Conservation (phyloP, 176 grass and related monocot genomes). For the Dactylis glomerata region DNA sequence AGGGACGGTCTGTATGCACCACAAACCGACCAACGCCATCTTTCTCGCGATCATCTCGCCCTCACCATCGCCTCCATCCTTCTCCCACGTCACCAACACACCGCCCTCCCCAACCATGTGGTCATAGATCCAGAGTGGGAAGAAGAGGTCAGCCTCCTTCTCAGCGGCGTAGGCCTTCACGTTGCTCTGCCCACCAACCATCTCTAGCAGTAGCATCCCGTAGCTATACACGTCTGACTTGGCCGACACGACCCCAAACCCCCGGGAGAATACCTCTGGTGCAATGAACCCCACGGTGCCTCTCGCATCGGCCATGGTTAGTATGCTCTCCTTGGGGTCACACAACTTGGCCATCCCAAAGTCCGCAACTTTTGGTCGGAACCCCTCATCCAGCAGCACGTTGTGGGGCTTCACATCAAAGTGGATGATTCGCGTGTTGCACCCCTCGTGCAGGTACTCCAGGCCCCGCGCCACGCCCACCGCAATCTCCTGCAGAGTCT, state of each 20-base stretch:
- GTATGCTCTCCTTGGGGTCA: conserved; percentile 33
- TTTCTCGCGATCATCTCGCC: conserved; percentile 49
- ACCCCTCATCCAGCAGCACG: conserved; percentile 41
- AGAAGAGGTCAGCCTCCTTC: conserved; percentile 36
- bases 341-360: conserved; percentile 73
- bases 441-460: conserved; percentile 65
- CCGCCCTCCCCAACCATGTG: conserved; percentile 20
- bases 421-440: conserved; percentile 65
- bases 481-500: conserved; percentile 48
- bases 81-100: conserved; percentile 7
- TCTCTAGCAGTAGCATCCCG: conserved; percentile 67
- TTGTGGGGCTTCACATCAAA: conserved; percentile 85
- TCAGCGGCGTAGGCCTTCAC: conserved; percentile 10
- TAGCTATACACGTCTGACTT: conserved; percentile 74
- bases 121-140: conserved; percentile 74
- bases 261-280: conserved; percentile 63
- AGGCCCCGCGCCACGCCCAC: conserved; percentile 48
- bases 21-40: conserved; percentile 57
- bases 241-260: conserved; percentile 45
- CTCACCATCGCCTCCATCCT: background rate
- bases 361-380: conserved; percentile 60
- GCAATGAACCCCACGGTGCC: conserved; percentile 82
- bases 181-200: conserved; percentile 48
- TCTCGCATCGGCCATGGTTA: conserved; percentile 53
- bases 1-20: conserved; percentile 66